A percentile compares a stretch with the other conserved stretches of the same genome.
phyloP scores from a whole-genome alignment of 1,284 basidiomycete species.

The Ustilago sp. region DNA sequence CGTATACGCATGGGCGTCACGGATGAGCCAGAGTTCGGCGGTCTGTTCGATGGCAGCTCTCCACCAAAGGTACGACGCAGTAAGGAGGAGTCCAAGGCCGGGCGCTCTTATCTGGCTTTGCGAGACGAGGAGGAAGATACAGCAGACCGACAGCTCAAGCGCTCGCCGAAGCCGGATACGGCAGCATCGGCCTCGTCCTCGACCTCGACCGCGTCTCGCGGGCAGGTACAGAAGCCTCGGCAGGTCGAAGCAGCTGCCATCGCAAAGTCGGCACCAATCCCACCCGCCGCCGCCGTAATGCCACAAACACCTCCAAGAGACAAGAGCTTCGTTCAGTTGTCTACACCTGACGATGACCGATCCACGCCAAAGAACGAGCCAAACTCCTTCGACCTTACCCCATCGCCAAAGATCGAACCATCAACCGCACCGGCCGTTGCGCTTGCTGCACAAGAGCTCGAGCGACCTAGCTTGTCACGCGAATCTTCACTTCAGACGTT shows the following conservation, averaged over 20 bases:
- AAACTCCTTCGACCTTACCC: constrained; percentile 6
- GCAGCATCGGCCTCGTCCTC: not conserved
- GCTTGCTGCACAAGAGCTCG: not conserved
- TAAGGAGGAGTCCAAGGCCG: not conserved
- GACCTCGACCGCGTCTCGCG: not conserved
- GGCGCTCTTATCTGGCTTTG: constrained; percentile 35
- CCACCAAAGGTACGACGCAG: constrained; percentile 2
- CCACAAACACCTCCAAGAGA: constrained; percentile 28
- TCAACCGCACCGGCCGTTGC: not conserved
- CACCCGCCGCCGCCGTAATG: not conserved
- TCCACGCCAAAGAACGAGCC: constrained; percentile 15
- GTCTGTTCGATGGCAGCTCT: constrained; percentile 18
- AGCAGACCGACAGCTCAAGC: not conserved
- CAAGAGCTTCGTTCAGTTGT: constrained; percentile 28
- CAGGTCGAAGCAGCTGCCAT: not conserved
- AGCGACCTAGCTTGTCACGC: constrained; percentile 26
- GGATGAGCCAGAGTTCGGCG: constrained; percentile 25
- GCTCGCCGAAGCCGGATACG: not conserved
- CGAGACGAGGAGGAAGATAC: constrained; percentile 35
- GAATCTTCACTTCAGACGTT: constrained; percentile 39
- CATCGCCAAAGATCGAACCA: constrained; percentile 5
- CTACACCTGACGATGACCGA: constrained; percentile 20
- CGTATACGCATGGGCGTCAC: constrained; percentile 8
- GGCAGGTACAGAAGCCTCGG: constrained; percentile 2
- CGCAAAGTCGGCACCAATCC: not conserved